Percentiles rank a stretch among this genome's conserved stretches.
phyloP scores from a whole-genome alignment of 2,329 filamentous ascomycete genomes.

The Phialophora verrucosa region DNA sequence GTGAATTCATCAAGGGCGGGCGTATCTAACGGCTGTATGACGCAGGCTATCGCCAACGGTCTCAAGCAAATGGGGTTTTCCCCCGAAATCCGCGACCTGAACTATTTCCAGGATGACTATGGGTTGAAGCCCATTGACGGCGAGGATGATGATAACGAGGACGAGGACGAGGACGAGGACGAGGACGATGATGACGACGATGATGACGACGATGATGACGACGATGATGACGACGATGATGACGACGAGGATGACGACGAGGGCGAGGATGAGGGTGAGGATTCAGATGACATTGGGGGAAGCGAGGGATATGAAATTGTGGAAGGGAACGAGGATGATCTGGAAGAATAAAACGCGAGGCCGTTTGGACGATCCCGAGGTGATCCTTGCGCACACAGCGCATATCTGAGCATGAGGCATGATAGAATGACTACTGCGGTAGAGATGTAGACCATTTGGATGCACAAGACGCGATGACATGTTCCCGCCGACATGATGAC shows the following conservation, averaged over 20 bases:
- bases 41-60: slow-evolving; percentile 73
- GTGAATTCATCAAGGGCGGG: slow-evolving; percentile 16
- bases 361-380: neutral
- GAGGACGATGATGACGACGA: slow-evolving; percentile 58
- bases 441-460: neutral
- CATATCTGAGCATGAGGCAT: neutral
- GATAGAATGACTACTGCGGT: neutral
- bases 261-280: slow-evolving; percentile 50
- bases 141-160: slow-evolving; percentile 64
- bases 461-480: neutral
- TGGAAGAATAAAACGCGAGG: neutral
- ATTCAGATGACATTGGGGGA: slow-evolving; percentile 56
- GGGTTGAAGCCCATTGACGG: slow-evolving; percentile 71
- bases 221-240: slow-evolving; percentile 65
- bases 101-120: slow-evolving; percentile 88
- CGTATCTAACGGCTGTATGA: slow-evolving; percentile 25
- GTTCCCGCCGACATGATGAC: neutral
- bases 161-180: slow-evolving; percentile 64
- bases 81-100: slow-evolving; percentile 73
- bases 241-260: slow-evolving; percentile 54
- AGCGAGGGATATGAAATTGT: slow-evolving; percentile 49
- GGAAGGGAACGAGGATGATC: slow-evolving; percentile 21
- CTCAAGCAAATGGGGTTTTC: slow-evolving; percentile 80
- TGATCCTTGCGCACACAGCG: neutral
- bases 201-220: slow-evolving; percentile 57